Evolutionary conservation across 768 basidiomycete genomes (phyloP).

Genomic region (Mycena kentingensis): DNA sequence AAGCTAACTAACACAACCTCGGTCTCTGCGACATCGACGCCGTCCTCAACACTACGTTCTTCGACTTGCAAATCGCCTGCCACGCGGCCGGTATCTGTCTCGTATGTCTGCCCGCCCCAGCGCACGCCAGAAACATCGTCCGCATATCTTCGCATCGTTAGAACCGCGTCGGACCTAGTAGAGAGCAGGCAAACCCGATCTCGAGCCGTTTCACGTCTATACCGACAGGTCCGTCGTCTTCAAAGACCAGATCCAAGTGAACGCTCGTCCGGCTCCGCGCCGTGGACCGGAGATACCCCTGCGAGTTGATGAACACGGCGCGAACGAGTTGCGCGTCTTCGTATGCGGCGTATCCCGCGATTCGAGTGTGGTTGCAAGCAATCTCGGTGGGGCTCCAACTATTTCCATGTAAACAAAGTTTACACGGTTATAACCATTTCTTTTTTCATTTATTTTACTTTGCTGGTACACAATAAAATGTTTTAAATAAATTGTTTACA

Average conservation of each 20-base stretch:
- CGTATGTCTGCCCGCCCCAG: conserved; percentile 62
- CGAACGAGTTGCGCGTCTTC: conserved; percentile 45
- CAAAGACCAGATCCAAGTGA: conserved; percentile 46
- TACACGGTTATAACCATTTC: no score
- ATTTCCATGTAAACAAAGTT: no score
- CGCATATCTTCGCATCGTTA: conserved; percentile 38
- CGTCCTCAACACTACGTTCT: conserved; percentile 17
- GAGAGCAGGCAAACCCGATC: conserved; percentile 41
- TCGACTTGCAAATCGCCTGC: conserved; percentile 37
- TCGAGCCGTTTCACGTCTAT: conserved; percentile 50
- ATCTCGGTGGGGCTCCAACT: no score
- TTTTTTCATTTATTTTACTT: no score
- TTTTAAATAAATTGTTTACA: no score
- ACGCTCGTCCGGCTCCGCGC: conserved; percentile 40
- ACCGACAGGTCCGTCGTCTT: conserved; percentile 27
- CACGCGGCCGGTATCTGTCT: conserved; percentile 46
- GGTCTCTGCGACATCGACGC: conserved; percentile 37
- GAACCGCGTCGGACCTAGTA: not conserved
- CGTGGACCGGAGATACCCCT: conserved; percentile 46
- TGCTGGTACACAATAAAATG: no score
- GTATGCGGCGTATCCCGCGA: conserved; percentile 66
- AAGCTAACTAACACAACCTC: conserved; percentile 34
- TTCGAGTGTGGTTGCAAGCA: conserved; percentile 41
- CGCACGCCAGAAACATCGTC: conserved; percentile 53
- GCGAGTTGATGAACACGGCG: conserved; percentile 60